These are phyloP conservation scores for Cyphellophora europaea DNA, from an alignment of 2,329 filamentous ascomycete genomes.

Conservation along the genomic window DNA sequence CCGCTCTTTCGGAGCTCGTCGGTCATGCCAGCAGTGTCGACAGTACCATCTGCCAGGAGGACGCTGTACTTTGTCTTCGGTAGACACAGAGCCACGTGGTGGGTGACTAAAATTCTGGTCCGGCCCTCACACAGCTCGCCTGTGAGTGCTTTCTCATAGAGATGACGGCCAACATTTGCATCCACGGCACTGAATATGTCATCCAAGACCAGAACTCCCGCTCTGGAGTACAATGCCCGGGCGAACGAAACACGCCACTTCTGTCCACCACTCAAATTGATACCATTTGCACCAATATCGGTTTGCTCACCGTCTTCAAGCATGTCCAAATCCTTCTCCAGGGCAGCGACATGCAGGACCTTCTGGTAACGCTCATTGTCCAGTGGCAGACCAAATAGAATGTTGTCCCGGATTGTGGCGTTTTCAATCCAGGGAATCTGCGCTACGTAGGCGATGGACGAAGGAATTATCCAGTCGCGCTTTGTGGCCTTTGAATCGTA, in stretches of 20 bases:
- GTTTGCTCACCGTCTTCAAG: slow-evolving; percentile 68
- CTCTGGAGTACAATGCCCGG: slow-evolving; percentile 68
- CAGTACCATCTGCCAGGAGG: slow-evolving; percentile 59
- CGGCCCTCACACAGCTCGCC: slow-evolving; percentile 60
- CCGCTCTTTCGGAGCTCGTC: slow-evolving; percentile 43
- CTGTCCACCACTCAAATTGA: slow-evolving; percentile 76
- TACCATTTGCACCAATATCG: slow-evolving; percentile 74
- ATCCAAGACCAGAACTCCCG: slow-evolving; percentile 67
- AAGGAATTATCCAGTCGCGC: slow-evolving; percentile 59
- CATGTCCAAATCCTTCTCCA: slow-evolving; percentile 68
- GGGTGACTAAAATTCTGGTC: slow-evolving; percentile 71
- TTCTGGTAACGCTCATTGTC: slow-evolving; percentile 60
- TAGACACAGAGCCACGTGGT: slow-evolving; percentile 65
- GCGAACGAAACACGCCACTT: slow-evolving; percentile 75
- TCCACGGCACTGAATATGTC: slow-evolving; percentile 79
- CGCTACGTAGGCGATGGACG: slow-evolving; percentile 63
- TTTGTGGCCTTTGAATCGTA: slow-evolving; percentile 53
- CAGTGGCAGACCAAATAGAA: slow-evolving; percentile 64
- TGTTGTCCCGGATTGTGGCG: slow-evolving; percentile 67
- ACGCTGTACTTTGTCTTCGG: slow-evolving; percentile 65
- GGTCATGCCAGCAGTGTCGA: slow-evolving; percentile 55
- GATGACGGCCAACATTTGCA: slow-evolving; percentile 68
- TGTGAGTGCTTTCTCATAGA: slow-evolving; percentile 66
- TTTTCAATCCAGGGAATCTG: slow-evolving; percentile 85
- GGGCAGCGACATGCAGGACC: slow-evolving; percentile 62